A percentile compares a stretch with the other conserved stretches of the same genome.
Conservation (phyloP, 179 eudicot genomes). For the Monotropa hypopitys region DNA sequence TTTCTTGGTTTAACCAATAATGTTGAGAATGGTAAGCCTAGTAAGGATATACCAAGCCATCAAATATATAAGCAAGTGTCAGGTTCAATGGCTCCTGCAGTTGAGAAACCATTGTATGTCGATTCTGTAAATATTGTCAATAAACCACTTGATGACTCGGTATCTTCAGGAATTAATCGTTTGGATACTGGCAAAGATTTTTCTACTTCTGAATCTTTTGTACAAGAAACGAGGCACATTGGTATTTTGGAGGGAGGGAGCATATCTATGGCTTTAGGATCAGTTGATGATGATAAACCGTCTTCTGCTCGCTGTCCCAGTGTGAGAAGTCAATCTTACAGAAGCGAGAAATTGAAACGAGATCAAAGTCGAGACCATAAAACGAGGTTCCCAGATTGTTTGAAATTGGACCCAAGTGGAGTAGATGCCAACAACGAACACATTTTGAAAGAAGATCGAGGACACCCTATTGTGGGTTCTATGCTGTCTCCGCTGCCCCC, state of each 20-base stretch:
- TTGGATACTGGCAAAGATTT: not conserved
- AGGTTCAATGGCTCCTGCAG: constrained; percentile 22
- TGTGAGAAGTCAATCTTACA: not conserved
- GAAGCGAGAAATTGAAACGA: not conserved
- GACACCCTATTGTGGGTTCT: constrained; percentile 3
- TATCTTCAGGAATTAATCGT: constrained; percentile 19
- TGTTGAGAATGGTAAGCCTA: constrained; percentile 27
- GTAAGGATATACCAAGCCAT: constrained; percentile 18
- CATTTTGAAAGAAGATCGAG: constrained; percentile 17
- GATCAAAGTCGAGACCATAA: constrained; percentile 5
- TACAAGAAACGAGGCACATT: constrained; percentile 9
- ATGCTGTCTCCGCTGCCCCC: constrained; percentile 42
- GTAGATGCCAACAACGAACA: constrained; percentile 16
- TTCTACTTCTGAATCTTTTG: constrained; percentile 1
- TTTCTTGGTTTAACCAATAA: constrained; percentile 45
- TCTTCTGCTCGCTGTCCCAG: not conserved
- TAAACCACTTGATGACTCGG: constrained; percentile 20
- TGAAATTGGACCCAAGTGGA: constrained; percentile 10
- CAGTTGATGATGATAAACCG: constrained; percentile 7
- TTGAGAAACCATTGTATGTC: constrained; percentile 51
- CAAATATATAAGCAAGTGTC: constrained; percentile 21
- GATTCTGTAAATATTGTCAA: constrained; percentile 35
- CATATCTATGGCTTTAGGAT: constrained; percentile 11
- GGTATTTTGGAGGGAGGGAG: constrained; percentile 28
- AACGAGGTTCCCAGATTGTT: not conserved